Conservation (phyloP, 2,329 filamentous ascomycete genomes). For the Fusarium acutatum region DNA sequence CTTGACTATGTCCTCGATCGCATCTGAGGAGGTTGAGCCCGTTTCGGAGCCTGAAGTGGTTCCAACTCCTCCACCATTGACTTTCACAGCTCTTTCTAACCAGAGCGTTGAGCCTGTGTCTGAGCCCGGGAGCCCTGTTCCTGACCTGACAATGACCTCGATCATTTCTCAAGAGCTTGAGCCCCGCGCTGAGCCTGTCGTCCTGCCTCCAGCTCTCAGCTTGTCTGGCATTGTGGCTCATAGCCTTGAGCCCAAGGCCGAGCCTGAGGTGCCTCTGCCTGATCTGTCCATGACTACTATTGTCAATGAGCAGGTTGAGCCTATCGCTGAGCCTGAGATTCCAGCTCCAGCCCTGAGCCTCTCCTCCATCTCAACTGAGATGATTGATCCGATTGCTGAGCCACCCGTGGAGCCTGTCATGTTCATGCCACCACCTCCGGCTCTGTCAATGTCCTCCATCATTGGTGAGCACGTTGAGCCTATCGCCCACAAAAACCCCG, state of each 20-base stretch:
- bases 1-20: conserved; percentile 56
- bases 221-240: conserved; percentile 38
- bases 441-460: conserved; percentile 27
- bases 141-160: conserved; percentile 40
- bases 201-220: conserved; percentile 30
- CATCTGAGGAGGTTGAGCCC: conserved; percentile 56
- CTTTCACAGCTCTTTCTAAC: conserved; percentile 46
- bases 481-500: conserved; percentile 21
- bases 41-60: conserved; percentile 47
- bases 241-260: conserved; percentile 41
- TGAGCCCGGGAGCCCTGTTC: conserved; percentile 46
- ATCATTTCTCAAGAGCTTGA: conserved; percentile 42
- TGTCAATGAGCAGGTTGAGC: conserved; percentile 39
- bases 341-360: conserved; percentile 35
- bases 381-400: conserved; percentile 28
- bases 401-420: conserved; percentile 37
- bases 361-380: conserved; percentile 22
- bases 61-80: conserved; percentile 46
- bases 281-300: conserved; percentile 46
- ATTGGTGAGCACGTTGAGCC: conserved; percentile 41
- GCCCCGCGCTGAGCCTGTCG: conserved; percentile 40
- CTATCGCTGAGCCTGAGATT: conserved; percentile 25
- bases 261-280: conserved; percentile 36
- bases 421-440: conserved; percentile 26
- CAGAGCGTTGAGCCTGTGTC: conserved; percentile 52